A percentile compares a stretch with the other conserved stretches of the same genome.
phyloP scores from a whole-genome alignment of 306 rosid species.

The Parietaria judaica region DNA sequence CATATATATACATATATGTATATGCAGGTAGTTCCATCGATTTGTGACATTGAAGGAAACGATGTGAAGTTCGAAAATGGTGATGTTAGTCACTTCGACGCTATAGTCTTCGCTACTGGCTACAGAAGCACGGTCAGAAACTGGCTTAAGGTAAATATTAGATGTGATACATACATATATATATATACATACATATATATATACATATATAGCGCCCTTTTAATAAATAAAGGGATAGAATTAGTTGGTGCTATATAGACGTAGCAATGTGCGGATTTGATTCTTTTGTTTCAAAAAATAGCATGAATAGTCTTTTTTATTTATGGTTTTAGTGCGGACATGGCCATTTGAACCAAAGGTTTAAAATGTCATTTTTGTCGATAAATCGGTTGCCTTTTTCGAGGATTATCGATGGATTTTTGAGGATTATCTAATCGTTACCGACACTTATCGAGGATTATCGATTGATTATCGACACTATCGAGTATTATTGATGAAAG shows the following conservation, averaged over 20 bases:
- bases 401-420: too few relatives aligned
- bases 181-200: too few relatives aligned
- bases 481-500: too few relatives aligned
- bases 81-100: conserved; percentile 21
- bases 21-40: conserved; percentile 30
- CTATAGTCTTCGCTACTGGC: conserved; percentile 61
- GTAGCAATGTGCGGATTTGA: background rate
- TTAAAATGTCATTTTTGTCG: too few relatives aligned
- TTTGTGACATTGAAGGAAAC: conserved; percentile 22
- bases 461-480: too few relatives aligned
- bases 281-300: background rate
- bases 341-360: too few relatives aligned
- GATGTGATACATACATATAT: too few relatives aligned
- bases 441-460: too few relatives aligned
- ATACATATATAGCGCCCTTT: too few relatives aligned
- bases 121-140: conserved; percentile 42
- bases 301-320: background rate
- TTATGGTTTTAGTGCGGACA: background rate
- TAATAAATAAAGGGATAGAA: background rate
- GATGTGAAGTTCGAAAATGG: conserved; percentile 39
- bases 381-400: too few relatives aligned
- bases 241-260: too few relatives aligned
- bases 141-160: conserved; percentile 48
- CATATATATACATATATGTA: background rate
- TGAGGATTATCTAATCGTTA: too few relatives aligned